Evolutionary conservation across 306 rosid species (phyloP).

Genomic region (Quercus glauca): DNA sequence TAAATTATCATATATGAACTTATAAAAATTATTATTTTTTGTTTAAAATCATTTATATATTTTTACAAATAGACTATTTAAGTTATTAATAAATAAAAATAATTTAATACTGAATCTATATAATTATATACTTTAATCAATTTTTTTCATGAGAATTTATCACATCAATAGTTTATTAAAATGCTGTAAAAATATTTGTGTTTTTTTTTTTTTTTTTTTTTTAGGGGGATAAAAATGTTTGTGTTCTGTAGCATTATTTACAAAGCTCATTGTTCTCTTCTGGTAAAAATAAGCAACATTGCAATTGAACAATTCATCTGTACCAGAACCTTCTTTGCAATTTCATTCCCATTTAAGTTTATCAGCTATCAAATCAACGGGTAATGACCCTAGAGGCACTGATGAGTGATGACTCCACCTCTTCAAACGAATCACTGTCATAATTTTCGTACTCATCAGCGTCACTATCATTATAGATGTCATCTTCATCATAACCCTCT

Average conservation of each 20-base stretch:
- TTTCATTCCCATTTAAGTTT: slow-evolving; percentile 32
- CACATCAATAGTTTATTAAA: too few species aligned
- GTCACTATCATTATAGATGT: slow-evolving; percentile 24
- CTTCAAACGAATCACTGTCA: slow-evolving; percentile 33
- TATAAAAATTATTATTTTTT: too few species aligned
- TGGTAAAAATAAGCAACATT: neutral
- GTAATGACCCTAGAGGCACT: slow-evolving; percentile 53
- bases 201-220: too few species aligned
- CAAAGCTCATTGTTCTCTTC: slow-evolving; percentile 4
- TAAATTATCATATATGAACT: too few species aligned
- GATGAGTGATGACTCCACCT: slow-evolving; percentile 31
- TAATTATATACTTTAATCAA: too few species aligned
- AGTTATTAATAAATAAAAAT: too few species aligned
- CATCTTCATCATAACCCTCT: slow-evolving; percentile 17
- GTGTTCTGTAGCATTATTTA: neutral
- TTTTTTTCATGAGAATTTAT: too few species aligned
- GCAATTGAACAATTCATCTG: neutral
- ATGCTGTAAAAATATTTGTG: too few species aligned
- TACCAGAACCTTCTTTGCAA: neutral
- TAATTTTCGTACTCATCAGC: slow-evolving; percentile 17
- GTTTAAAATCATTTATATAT: too few species aligned
- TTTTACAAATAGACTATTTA: too few species aligned
- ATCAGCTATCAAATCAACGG: slow-evolving; percentile 52
- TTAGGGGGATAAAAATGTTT: too few species aligned
- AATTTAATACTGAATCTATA: too few species aligned